Base-by-base conservation (phyloP, 805 yeast species). In the Saccharomycopsis amapae region DNA sequence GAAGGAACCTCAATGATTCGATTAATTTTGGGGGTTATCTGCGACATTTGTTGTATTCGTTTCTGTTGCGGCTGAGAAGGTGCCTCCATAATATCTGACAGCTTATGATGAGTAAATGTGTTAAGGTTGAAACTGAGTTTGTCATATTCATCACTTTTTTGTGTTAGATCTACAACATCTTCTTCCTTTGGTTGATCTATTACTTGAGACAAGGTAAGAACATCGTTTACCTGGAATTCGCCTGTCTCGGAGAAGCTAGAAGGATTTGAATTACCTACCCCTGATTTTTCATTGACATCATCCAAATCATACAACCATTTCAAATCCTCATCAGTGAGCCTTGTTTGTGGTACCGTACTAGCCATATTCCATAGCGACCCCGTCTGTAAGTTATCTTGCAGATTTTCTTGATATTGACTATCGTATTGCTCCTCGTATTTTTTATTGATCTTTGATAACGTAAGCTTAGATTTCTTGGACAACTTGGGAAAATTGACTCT, bases 381-480 rank as follows among this genome's bases (percentile, higher is more conserved):
- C 7, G 33, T 18, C 24, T 38, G 47, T 17, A 28, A n/a, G 15
- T 22, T 19, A 10, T 12, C 18, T 5, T 37, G 15, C n/a, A 19
- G 15, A 19, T 13, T 4, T 13, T 3, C 38, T 15, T 23, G 37
- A 3, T 18, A 23, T 30, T 40, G 31, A 28, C 40, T 37, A 31
- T 47, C 45, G 23, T 48, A 48, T 34, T 49, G 44, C 13, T 37
- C 28, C 22, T 49, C 49, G 46, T 60, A 60, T 24, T 49, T 46
- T 5, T 51, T 50, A 2, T 59, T 56, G 5, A 62, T 53, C 33
- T 49, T 52, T 15, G 56, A 55, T 22, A 62, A 39, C 1, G 64
- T 53, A 38, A 50, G 20, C 36, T 52, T 58, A 2, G 61, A 49
- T n/a, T 44, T 39, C 25, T 50, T 51, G 2, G 65, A 60, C 9